phyloP scores from a whole-genome alignment of 2,329 filamentous ascomycete genomes.

The Blastomyces silverae region DNA sequence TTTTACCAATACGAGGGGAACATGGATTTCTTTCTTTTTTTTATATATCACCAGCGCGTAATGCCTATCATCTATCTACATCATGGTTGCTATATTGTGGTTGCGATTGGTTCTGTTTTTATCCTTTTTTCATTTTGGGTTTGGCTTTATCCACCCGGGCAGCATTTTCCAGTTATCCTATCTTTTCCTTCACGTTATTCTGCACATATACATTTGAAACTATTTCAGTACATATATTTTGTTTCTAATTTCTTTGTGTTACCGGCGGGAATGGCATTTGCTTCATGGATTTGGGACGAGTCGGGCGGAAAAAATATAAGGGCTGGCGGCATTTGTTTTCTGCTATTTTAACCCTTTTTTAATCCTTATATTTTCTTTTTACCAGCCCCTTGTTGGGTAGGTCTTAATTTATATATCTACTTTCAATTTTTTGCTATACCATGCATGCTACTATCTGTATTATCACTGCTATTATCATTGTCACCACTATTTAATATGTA shows the following conservation, averaged over 20 bases:
- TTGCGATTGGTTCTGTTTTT: background rate
- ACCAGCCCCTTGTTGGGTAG: background rate
- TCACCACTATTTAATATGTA: constrained; percentile 5
- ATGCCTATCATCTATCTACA: background rate
- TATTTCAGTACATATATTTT: constrained; percentile 6
- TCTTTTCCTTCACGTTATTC: background rate
- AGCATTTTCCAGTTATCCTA: background rate
- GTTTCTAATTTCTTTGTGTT: constrained; percentile 2
- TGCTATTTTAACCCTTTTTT: background rate
- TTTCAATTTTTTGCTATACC: background rate
- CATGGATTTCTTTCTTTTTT: background rate
- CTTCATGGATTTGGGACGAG: constrained; percentile 7
- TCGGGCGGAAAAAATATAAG: background rate
- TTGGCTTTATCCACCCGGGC: background rate
- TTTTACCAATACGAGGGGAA: background rate
- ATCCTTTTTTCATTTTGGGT: background rate
- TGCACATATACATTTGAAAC: constrained; percentile 2
- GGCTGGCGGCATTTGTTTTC: constrained; percentile 5
- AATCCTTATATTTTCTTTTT: background rate
- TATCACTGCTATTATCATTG: background rate
- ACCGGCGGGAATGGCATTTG: background rate
- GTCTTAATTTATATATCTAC: background rate
- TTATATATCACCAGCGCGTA: too few species aligned
- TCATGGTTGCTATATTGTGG: background rate
- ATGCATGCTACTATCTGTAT: background rate